Conservation (phyloP, 176 grass and related monocot genomes). For the Guadua angustifolia region DNA sequence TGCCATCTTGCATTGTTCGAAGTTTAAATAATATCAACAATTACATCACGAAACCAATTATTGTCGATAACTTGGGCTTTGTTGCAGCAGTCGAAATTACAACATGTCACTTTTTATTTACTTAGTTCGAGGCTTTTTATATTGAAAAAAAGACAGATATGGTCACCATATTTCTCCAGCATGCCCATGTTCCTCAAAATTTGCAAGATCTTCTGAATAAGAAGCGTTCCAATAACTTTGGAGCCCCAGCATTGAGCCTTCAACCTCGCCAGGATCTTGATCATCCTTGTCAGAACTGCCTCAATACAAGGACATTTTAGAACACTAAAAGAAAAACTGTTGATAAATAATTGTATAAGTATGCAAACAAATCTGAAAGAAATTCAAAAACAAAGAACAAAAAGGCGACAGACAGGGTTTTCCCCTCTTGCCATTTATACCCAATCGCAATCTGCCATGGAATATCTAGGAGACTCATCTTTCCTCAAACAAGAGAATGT, state of each 20-base stretch:
- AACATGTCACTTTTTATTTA: not conserved
- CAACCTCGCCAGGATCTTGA: slow-evolving; percentile 65
- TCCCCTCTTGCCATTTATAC: not conserved
- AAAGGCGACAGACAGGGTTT: slow-evolving; percentile 6
- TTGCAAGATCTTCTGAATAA: slow-evolving; percentile 92
- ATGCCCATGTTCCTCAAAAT: slow-evolving; percentile 87
- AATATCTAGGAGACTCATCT: slow-evolving; percentile 8
- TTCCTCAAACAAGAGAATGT: not conserved
- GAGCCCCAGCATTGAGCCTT: slow-evolving; percentile 83
- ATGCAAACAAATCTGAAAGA: not conserved
- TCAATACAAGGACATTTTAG: slow-evolving; percentile 28
- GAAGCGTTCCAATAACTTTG: slow-evolving; percentile 94
- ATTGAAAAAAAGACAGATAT: not conserved
- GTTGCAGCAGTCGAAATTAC: not conserved
- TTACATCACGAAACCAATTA: slow-evolving; percentile 4
- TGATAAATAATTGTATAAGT: not conserved
- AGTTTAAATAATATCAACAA: not conserved
- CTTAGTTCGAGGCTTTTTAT: not conserved
- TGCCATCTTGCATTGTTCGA: not conserved
- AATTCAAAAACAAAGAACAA: slow-evolving; percentile 29
- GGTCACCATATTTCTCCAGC: slow-evolving; percentile 92
- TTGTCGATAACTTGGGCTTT: not conserved
- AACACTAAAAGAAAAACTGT: not conserved
- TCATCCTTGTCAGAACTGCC: slow-evolving; percentile 89
- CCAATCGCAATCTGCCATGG: not conserved